These are phyloP conservation scores for Skeletonema grethae DNA, from an alignment of 108 stramenopile genomes.

Conservation along the genomic window DNA sequence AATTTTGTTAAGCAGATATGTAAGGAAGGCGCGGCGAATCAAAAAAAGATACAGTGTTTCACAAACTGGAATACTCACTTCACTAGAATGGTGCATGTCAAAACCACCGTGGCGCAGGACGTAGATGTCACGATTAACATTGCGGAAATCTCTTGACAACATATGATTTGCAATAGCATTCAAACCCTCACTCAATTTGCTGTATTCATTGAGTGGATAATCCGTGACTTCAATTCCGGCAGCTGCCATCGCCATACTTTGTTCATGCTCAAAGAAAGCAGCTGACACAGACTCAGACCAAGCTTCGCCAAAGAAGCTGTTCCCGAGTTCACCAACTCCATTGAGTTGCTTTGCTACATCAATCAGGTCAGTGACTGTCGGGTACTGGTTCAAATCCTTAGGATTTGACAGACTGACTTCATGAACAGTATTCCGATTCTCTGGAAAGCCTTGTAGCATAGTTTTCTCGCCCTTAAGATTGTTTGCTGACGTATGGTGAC, in stretches of 20 bases:
- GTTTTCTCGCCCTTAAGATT: conserved; percentile 19
- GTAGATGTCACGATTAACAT: conserved; percentile 37
- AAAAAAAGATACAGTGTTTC: background rate
- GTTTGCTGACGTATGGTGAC: conserved; percentile 31
- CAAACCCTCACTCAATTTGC: background rate
- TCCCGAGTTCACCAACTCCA: conserved; percentile 23
- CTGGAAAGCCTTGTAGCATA: conserved; percentile 24
- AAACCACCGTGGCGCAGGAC: conserved; percentile 31
- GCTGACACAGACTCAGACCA: conserved; percentile 19
- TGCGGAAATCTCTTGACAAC: conserved; percentile 15
- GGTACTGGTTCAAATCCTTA: conserved; percentile 11
- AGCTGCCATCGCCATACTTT: conserved; percentile 19
- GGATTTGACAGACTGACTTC: conserved; percentile 1
- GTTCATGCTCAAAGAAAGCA: conserved; percentile 22
- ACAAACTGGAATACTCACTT: background rate
- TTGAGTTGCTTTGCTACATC: conserved; percentile 33
- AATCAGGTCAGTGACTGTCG: conserved; percentile 19
- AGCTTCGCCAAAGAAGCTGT: conserved; percentile 25
- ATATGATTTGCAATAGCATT: conserved; percentile 3
- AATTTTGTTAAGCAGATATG: background rate
- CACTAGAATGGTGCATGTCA: conserved; percentile 23
- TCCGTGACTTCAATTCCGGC: conserved; percentile 19
- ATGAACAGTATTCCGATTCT: conserved; percentile 5
- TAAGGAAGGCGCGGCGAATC: background rate
- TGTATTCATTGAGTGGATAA: conserved; percentile 2